phyloP scores from a whole-genome alignment of 192 early-diverging fungal genomes.

The Lunasporangiospora selenospora region DNA sequence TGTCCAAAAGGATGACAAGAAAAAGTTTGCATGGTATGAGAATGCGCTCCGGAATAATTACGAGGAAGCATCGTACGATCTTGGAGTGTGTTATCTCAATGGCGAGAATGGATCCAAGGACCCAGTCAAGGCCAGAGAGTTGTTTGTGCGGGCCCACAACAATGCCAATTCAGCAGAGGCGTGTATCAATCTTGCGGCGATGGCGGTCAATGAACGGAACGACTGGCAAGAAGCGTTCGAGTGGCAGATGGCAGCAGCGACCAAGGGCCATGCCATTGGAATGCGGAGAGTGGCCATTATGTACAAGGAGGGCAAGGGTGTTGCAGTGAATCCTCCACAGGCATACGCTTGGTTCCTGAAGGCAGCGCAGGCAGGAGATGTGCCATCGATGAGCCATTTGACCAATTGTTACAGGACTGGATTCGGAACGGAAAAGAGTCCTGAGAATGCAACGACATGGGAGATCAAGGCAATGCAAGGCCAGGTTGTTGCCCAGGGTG shows the following conservation, averaged over 20 bases:
- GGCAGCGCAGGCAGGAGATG: conserved; percentile 72
- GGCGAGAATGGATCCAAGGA: conserved; percentile 73
- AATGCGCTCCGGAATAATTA: conserved; percentile 66
- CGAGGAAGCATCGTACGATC: conserved; percentile 58
- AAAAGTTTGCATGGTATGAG: conserved; percentile 66
- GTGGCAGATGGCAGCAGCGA: conserved; percentile 61
- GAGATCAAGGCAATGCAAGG: conserved; percentile 61
- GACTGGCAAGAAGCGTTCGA: conserved; percentile 56
- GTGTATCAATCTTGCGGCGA: conserved; percentile 63
- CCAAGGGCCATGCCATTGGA: conserved; percentile 60
- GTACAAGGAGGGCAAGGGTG: conserved; percentile 64
- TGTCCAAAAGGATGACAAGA: conserved; percentile 51
- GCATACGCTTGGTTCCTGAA: conserved; percentile 65
- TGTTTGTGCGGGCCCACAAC: conserved; percentile 56
- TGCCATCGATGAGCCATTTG: conserved; percentile 78
- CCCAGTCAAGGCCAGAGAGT: conserved; percentile 48
- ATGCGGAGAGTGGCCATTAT: conserved; percentile 63
- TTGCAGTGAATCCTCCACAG: conserved; percentile 52
- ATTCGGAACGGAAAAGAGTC: conserved; percentile 63
- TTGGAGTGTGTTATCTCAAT: conserved; percentile 85
- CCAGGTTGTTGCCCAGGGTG: conserved; percentile 42
- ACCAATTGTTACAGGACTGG: conserved; percentile 85
- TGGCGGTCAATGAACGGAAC: conserved; percentile 54
- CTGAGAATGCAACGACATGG: conserved; percentile 64
- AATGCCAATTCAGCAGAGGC: conserved; percentile 59